phyloP scores from a whole-genome alignment of 306 rosid genomes.

The Neltuma alba region DNA sequence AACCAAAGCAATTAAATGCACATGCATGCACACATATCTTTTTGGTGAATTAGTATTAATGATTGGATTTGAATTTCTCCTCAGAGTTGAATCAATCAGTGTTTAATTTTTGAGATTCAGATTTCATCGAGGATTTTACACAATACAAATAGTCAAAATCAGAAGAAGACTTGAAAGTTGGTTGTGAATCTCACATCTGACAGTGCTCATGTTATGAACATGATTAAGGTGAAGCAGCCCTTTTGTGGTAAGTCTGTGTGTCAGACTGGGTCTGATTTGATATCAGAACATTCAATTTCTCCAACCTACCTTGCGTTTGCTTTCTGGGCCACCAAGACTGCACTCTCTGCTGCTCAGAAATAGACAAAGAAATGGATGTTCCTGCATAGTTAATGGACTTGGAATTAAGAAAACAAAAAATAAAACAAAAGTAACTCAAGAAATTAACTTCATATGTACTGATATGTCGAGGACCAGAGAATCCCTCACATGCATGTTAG shows the following conservation, averaged over 20 bases:
- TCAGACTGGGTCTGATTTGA: conserved; percentile 15
- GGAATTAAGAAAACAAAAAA: conserved; percentile 8
- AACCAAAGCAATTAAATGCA: too few species aligned
- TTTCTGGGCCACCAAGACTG: conserved; percentile 24
- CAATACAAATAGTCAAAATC: not conserved
- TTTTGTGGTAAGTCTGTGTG: not conserved
- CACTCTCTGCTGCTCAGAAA: conserved; percentile 25
- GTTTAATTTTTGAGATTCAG: not conserved
- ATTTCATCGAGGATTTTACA: not conserved
- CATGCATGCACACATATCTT: too few species aligned
- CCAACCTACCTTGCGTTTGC: conserved; percentile 10
- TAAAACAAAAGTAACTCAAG: not conserved
- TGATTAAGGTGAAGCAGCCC: not conserved
- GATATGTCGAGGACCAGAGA: conserved; percentile 15
- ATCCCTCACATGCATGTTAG: conserved; percentile 33
- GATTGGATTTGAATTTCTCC: not conserved
- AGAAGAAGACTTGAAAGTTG: not conserved
- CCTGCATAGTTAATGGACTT: not conserved
- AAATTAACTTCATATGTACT: conserved; percentile 13
- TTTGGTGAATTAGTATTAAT: too few species aligned
- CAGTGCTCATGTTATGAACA: not conserved
- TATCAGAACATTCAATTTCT: not conserved
- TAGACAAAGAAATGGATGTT: conserved; percentile 1
- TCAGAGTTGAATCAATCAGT: not conserved
- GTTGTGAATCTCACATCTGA: not conserved